These are phyloP conservation scores for Plectranthus barbatus DNA, from an alignment of 257 asterid species.

Conservation along the genomic window DNA sequence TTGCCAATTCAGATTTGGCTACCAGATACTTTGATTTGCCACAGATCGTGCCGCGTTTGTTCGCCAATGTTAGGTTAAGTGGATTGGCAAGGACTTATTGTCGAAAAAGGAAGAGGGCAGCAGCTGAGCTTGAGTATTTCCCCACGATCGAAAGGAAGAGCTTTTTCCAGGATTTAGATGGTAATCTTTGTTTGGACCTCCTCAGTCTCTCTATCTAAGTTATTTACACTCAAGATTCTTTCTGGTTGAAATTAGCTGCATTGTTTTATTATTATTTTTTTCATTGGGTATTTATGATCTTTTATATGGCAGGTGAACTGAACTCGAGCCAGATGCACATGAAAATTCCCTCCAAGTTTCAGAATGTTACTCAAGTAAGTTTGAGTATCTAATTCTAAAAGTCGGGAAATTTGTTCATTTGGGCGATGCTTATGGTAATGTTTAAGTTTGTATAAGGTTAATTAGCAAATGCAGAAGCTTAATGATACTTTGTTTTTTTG, in stretches of 20 bases:
- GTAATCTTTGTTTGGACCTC: conserved; percentile 6
- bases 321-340: conserved; percentile 1
- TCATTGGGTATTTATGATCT: background rate
- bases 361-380: conserved; percentile 35
- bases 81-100: conserved; percentile 23
- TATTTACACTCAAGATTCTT: background rate
- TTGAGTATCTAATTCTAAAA: background rate
- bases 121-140: conserved; percentile 20
- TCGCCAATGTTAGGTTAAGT: conserved; percentile 1
- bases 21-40: conserved; percentile 15
- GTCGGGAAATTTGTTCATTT: background rate
- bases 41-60: conserved; percentile 14
- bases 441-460: background rate
- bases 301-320: conserved; percentile 28
- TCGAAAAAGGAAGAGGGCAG: conserved; percentile 48
- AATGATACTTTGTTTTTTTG: too few relatives aligned
- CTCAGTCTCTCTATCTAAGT: background rate
- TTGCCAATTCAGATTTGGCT: conserved; percentile 17
- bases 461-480: background rate
- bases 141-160: conserved; percentile 20
- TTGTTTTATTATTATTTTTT: too few relatives aligned
- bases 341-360: conserved; percentile 13
- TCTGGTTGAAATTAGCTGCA: background rate
- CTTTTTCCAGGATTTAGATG: conserved; percentile 10
- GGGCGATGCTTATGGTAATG: background rate